phyloP scores from a whole-genome alignment of 2,329 filamentous ascomycete genomes.

The Apiospora hydei region DNA sequence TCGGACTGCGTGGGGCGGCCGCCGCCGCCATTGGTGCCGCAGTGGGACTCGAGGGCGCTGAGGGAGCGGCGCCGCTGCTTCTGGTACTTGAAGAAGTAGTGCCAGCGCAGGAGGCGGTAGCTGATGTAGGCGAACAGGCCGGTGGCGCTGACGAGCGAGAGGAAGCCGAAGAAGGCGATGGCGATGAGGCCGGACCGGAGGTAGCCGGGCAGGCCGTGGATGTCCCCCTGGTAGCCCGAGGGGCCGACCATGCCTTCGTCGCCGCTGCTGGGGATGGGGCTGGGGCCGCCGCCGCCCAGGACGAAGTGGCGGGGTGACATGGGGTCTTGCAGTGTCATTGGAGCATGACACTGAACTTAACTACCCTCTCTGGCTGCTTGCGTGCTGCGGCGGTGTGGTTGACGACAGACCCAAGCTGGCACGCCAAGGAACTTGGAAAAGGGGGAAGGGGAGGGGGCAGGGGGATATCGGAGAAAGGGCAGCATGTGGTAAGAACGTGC shows the following conservation, averaged over 20 bases:
- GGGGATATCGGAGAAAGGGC: neutral
- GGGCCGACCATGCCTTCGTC: neutral
- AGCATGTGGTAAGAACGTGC: neutral
- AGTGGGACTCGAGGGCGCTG: neutral
- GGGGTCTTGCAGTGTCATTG: constrained; percentile 4
- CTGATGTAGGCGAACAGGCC: constrained; percentile 28
- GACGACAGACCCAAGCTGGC: neutral
- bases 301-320: neutral
- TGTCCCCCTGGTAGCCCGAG: neutral
- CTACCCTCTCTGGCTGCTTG: neutral
- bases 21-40: neutral
- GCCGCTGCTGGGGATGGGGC: neutral
- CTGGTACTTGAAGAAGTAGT: constrained; percentile 32
- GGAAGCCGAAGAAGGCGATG: constrained; percentile 27
- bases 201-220: neutral
- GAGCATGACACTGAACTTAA: neutral
- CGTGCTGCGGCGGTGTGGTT: neutral
- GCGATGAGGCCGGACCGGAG: constrained; percentile 29
- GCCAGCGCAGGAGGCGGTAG: constrained; percentile 28
- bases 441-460: too few species aligned
- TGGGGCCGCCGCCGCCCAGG: neutral
- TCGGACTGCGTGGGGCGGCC: neutral
- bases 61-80: neutral
- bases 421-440: neutral
- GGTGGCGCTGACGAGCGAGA: constrained; percentile 25